phyloP scores from a whole-genome alignment of 2,329 filamentous ascomycete species.

The Arachnopeziza araneosa region DNA sequence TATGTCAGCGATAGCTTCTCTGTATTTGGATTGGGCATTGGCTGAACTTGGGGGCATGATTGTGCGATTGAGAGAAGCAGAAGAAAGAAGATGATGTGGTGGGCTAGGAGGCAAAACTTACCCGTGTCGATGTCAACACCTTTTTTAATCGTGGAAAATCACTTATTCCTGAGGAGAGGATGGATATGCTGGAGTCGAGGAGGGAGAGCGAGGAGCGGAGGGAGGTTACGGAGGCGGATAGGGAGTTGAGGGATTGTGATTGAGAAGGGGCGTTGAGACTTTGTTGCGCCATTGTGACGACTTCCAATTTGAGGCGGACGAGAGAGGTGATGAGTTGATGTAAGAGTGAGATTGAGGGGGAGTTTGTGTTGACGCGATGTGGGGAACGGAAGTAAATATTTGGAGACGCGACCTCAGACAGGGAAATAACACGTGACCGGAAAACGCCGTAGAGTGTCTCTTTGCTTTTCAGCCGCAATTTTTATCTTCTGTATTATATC shows the following conservation, averaged over 20 bases:
- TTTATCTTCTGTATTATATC: too few species aligned
- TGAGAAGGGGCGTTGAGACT: neutral
- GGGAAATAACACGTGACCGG: neutral
- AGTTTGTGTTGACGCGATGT: neutral
- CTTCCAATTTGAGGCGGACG: too few species aligned
- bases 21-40: neutral
- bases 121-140: conserved; percentile 32
- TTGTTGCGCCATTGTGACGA: neutral
- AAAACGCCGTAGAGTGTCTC: too few species aligned
- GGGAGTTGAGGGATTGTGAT: conserved; percentile 18
- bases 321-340: neutral
- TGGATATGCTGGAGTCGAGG: conserved; percentile 33
- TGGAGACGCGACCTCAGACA: neutral
- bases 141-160: conserved; percentile 33
- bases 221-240: conserved; percentile 24
- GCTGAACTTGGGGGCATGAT: neutral
- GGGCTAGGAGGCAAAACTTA: conserved; percentile 16
- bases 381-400: neutral
- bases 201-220: conserved; percentile 34
- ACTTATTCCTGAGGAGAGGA: conserved; percentile 32
- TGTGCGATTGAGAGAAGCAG: neutral
- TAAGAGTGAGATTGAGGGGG: neutral
- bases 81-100: too few species aligned
- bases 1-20: neutral
- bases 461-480: too few species aligned